Base-by-base conservation (phyloP, 2,329 filamentous ascomycete species). In the Dothiorella sarmentorum region DNA sequence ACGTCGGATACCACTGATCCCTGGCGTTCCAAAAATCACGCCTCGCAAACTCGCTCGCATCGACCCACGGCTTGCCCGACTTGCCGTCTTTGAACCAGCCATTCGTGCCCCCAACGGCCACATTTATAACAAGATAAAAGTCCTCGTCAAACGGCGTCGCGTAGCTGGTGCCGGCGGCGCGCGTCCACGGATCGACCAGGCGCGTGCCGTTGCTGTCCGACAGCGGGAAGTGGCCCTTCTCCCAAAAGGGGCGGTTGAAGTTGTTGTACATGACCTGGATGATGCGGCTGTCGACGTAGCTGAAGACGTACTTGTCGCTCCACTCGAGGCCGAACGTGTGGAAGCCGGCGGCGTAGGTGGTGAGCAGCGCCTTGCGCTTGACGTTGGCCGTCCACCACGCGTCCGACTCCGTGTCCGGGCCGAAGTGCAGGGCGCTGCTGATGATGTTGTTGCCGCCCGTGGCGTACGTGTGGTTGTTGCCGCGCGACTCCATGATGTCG, bases 291-390 rank as follows among this genome's bases (percentile, higher is more conserved):
- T 94, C 88, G 76, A 95, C 81, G 70, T 91, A 95, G 22, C 89
- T 92, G 77, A 93, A 95, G 61, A 94, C 77, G 72, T 95, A 94
- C 73, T 92, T 93, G 66, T 93, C 83, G 53, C 85, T 91, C 90
- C 90, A 95, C 74, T 95, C 90, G 2, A 95, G 73, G 13, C 90
- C 90, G 67, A 86, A 95, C 0, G 83, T 90, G 76, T 95, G 89
- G 76, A 85, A 90, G 22, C 75, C 82, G 1, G 78, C 74, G 29
- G 85, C 74, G 72, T 87, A 95, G 1, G 88, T 90, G 4, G 86
- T 89, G 75, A 91, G 90, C 27, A 91, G 79, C 10, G 89, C 86
- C 62, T 81, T 76, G 56, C 85, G 84, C 79, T 92, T 93, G 69
- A 87, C 85, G 71, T 91, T 92, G 62, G 89, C 93, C 64, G 84